phyloP scores from a whole-genome alignment of 805 yeast genomes.

The Schizosaccharomyces osmophilus region DNA sequence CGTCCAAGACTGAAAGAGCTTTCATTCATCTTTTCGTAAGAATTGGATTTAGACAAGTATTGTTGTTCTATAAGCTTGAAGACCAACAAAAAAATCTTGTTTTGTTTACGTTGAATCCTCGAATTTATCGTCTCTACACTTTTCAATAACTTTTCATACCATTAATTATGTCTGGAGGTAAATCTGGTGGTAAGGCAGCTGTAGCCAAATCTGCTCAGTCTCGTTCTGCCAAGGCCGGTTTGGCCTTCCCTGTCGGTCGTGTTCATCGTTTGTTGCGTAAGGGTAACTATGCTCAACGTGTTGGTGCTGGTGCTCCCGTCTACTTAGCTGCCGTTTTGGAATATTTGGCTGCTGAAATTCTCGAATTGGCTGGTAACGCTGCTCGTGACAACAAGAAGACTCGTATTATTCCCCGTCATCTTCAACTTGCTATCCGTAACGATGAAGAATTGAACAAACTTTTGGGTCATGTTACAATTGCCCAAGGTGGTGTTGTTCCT shows the following conservation, averaged over 20 bases:
- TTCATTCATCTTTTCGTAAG: too few relatives aligned
- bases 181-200: conserved; percentile 76
- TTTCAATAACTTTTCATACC: too few relatives aligned
- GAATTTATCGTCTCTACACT: too few relatives aligned
- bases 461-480: conserved; percentile 79
- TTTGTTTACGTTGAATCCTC: too few relatives aligned
- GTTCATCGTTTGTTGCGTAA: conserved; percentile 88
- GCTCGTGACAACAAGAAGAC: conserved; percentile 97
- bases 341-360: conserved; percentile 86
- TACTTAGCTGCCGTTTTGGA: conserved; percentile 88
- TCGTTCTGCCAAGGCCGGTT: conserved; percentile 95
- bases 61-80: too few relatives aligned
- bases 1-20: too few relatives aligned
- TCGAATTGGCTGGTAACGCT: conserved; percentile 95
- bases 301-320: conserved; percentile 96
- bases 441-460: conserved; percentile 95
- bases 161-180: conserved; percentile 49
- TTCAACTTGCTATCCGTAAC: conserved; percentile 94
- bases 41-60: too few relatives aligned
- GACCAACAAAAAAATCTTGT: too few relatives aligned
- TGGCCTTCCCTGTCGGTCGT: conserved; percentile 98
- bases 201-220: conserved; percentile 90
- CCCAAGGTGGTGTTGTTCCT: conserved; percentile 98
- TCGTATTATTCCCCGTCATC: conserved; percentile 95
- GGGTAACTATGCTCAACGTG: conserved; percentile 95